Base-by-base conservation (phyloP, 345 rosid genomes). In the Eucalyptus pauciflora region DNA sequence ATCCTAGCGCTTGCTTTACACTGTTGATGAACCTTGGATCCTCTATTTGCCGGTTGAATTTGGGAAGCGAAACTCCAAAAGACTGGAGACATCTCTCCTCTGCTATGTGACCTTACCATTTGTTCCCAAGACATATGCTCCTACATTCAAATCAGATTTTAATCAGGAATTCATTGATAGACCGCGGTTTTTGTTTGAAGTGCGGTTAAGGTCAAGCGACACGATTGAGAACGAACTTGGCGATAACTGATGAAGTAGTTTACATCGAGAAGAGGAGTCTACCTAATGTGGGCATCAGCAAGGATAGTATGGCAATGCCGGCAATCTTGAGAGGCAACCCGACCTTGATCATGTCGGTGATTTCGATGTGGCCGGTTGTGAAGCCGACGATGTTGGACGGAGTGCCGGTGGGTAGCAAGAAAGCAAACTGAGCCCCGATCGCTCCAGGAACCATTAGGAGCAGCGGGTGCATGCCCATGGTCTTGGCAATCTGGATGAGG, bases 221-320 rank as follows among this genome's bases (percentile, higher is more conserved):
- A 1, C 10, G 24, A 2, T 45, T 10, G 50, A 83, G 69, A 22
- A 45, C 2, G 13, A 58, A 27, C 27, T 6, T 0, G 1, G 29
- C 50, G 4, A 31, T 0, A 16, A 69, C 80, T 33, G 24, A 69
- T 33, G 80, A 76, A 37, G 83, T 20, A 76, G 27, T 20, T 17
- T 2, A 20, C 83, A 76, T 22, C 9, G 20, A 76, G 83, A 43
- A 71, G 85, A 71, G 86, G 22, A 14, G 25, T 29, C 90, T 94
- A 97, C 99, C 99, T 41, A 96, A 95, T 6, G 98, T 93, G 58
- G 98, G 99, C 99, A 96, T 97, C 58, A 96, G 83, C n/a, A 96
- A 24, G 10, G 98, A 93, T 62, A 97, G 91, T 8, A 91, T 90
- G 27, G 91, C 92, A 7, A 91, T 92, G 51, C 96, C 95, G 3